A percentile compares a stretch with the other conserved stretches of the same genome.
These are phyloP conservation scores for Trichophyton benhamiae DNA, from an alignment of 2,329 filamentous ascomycete genomes.

Conservation along the genomic window DNA sequence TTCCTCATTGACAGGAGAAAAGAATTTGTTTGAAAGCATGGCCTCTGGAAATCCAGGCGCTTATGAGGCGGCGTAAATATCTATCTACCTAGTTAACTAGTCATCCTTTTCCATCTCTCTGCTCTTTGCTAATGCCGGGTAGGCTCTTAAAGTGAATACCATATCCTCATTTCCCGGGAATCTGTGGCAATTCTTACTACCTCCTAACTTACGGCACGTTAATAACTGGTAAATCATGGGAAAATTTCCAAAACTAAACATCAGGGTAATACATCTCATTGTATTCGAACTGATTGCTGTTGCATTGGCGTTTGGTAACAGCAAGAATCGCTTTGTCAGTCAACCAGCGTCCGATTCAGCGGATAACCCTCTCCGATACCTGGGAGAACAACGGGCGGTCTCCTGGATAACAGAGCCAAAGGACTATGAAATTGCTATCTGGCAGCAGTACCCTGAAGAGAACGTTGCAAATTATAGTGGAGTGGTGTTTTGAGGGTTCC, in stretches of 20 bases:
- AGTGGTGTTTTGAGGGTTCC: background rate
- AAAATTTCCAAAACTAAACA: background rate
- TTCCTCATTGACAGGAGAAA: too few relatives aligned
- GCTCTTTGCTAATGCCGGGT: too few relatives aligned
- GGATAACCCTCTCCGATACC: background rate
- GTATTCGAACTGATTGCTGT: background rate
- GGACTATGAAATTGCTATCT: background rate
- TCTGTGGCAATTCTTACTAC: background rate
- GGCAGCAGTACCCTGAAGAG: background rate
- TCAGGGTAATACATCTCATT: background rate
- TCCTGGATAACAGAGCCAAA: background rate
- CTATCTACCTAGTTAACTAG: too few relatives aligned
- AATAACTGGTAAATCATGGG: background rate
- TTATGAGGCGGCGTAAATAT: too few relatives aligned
- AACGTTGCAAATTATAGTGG: background rate
- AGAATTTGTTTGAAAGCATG: too few relatives aligned
- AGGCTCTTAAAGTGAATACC: too few relatives aligned
- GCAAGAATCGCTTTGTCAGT: background rate
- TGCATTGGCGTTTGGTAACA: background rate
- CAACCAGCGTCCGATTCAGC: background rate
- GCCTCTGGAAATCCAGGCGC: too few relatives aligned
- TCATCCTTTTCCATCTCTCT: too few relatives aligned
- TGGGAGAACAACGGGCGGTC: background rate
- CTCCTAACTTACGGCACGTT: background rate
- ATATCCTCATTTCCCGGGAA: too few relatives aligned